Percentiles rank a stretch among this genome's conserved stretches.
Evolutionary conservation across 1,284 basidiomycete species (phyloP).

Genomic region (Fomitopsis pinicola): DNA sequence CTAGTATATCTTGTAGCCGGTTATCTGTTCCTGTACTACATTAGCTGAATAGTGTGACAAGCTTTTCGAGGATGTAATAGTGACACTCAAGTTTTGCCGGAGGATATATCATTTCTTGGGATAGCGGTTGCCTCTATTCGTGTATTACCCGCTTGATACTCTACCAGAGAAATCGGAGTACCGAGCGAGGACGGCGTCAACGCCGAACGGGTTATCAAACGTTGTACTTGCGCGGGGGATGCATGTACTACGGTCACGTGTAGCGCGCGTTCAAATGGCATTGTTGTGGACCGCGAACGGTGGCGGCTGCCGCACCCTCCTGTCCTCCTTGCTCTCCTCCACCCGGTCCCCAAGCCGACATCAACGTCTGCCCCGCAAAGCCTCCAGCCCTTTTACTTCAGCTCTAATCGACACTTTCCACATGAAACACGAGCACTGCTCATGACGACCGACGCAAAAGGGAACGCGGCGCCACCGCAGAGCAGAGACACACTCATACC

Average conservation of each 20-base stretch:
- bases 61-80: background rate
- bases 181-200: too few relatives aligned
- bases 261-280: background rate
- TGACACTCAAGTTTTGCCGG: background rate
- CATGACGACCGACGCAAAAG: conserved; percentile 13
- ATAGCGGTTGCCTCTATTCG: too few relatives aligned
- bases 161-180: too few relatives aligned
- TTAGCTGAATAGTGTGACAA: conserved; percentile 19
- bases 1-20: conserved; percentile 54
- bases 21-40: conserved; percentile 64
- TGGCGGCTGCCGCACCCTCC: background rate
- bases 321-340: background rate
- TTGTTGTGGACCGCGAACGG: background rate
- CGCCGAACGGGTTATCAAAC: too few relatives aligned
- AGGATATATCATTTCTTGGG: background rate
- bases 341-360: background rate
- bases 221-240: too few relatives aligned
- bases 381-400: background rate
- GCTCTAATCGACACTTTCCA: background rate
- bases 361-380: background rate
- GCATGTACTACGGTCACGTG: background rate
- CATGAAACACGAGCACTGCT: background rate
- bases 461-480: conserved; percentile 5
- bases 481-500: conserved; percentile 24
- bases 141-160: too few relatives aligned